phyloP scores from a whole-genome alignment of 768 basidiomycete species.

The Trametes sanguinea region DNA sequence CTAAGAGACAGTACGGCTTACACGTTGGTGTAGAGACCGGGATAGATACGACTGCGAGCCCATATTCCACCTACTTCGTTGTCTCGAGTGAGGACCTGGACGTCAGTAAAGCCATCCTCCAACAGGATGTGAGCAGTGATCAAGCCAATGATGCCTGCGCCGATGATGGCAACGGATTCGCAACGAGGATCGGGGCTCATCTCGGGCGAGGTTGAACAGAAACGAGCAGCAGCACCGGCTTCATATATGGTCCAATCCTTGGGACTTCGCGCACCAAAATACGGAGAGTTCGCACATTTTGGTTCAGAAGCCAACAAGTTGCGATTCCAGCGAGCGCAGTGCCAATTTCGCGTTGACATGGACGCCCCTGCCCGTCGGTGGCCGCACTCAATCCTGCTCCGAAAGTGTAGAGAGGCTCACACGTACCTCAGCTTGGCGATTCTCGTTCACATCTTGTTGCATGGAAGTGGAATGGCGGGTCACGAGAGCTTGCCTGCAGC shows the following conservation, averaged over 20 bases:
- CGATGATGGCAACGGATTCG: background rate
- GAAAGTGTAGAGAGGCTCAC: no score
- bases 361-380: conserved; percentile 34
- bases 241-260: no score
- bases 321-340: conserved; percentile 39
- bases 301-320: conserved; percentile 73
- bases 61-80: conserved; percentile 58
- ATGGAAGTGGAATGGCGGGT: no score
- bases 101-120: conserved; percentile 56
- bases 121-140: conserved; percentile 58
- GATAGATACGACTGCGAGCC: conserved; percentile 55
- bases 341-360: conserved; percentile 46
- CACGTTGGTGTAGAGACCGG: conserved; percentile 62
- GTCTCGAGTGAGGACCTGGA: conserved; percentile 59
- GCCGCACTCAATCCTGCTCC: no score
- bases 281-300: background rate
- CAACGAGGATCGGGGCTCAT: background rate
- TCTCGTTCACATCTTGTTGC: no score
- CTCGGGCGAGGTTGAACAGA: no score
- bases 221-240: no score
- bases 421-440: no score
- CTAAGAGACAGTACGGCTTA: conserved; percentile 34
- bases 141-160: conserved; percentile 56
- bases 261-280: no score
- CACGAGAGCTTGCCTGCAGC: conserved; percentile 17